A percentile compares a stretch with the other conserved stretches of the same genome.
Conservation (phyloP, 306 rosid species). For the Pyrus communis region DNA sequence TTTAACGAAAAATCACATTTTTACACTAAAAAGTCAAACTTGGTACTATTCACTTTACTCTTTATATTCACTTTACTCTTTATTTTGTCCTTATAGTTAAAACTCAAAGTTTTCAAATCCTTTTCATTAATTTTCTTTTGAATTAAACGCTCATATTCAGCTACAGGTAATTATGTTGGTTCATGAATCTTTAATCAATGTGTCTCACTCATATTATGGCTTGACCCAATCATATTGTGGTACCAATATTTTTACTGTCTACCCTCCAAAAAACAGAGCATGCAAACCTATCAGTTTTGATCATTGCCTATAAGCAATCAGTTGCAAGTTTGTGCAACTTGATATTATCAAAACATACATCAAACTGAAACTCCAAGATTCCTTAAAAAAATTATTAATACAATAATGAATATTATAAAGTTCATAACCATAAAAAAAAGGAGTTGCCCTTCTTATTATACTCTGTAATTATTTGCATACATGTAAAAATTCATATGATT, state of each 20-base stretch:
- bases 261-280: not conserved
- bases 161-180: conserved; percentile 32
- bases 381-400: conserved; percentile 12
- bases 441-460: not conserved
- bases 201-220: conserved; percentile 35
- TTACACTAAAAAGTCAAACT: no score
- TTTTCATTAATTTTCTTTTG: no score
- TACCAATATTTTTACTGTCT: not conserved
- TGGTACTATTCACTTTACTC: no score
- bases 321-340: not conserved
- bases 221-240: conserved; percentile 46
- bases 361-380: conserved; percentile 22
- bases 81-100: no score
- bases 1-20: no score
- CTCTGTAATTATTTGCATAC: not conserved
- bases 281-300: not conserved
- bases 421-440: not conserved
- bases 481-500: not conserved
- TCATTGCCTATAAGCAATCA: not conserved
- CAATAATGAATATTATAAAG: not conserved
- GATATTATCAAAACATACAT: not conserved
- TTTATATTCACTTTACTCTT: no score
- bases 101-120: no score
- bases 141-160: no score
- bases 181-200: conserved; percentile 12